These are phyloP conservation scores for Schrenkiella parvula DNA, from an alignment of 345 rosid species.

Conservation along the genomic window DNA sequence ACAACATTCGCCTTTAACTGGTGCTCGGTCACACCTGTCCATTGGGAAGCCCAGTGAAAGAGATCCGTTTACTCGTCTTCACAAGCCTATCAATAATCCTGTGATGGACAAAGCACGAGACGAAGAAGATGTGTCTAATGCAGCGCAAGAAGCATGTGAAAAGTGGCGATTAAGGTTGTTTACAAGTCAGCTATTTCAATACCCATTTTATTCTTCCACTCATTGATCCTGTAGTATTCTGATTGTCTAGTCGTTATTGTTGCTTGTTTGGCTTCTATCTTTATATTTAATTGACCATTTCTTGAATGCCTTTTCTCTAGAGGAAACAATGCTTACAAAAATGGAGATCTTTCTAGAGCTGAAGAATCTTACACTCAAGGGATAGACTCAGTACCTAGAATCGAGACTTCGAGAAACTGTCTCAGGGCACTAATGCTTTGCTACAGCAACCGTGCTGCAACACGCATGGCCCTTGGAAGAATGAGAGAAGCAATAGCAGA, in stretches of 20 bases:
- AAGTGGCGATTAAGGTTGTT: conserved; percentile 93
- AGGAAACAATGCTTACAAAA: conserved; percentile 89
- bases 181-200: conserved; percentile 1
- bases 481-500: conserved; percentile 86
- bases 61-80: conserved; percentile 33
- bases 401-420: conserved; percentile 72
- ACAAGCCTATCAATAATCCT: conserved; percentile 34
- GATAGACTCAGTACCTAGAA: conserved; percentile 54
- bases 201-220: neutral
- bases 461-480: conserved; percentile 80
- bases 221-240: neutral
- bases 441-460: conserved; percentile 95
- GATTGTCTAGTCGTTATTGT: conserved; percentile 2
- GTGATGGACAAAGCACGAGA: conserved; percentile 41
- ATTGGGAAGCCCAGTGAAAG: conserved; percentile 39
- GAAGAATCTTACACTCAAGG: conserved; percentile 86
- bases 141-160: conserved; percentile 88
- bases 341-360: conserved; percentile 69
- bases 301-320: conserved; percentile 40
- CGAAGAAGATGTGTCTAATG: conserved; percentile 42
- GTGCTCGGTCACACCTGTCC: conserved; percentile 40
- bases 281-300: conserved; percentile 12
- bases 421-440: conserved; percentile 90
- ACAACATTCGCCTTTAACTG: conserved; percentile 43
- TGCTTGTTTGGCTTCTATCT: neutral